These are phyloP conservation scores for Eragrostis tef DNA, from an alignment of 202 grass and related monocot genomes.

Conservation along the genomic window DNA sequence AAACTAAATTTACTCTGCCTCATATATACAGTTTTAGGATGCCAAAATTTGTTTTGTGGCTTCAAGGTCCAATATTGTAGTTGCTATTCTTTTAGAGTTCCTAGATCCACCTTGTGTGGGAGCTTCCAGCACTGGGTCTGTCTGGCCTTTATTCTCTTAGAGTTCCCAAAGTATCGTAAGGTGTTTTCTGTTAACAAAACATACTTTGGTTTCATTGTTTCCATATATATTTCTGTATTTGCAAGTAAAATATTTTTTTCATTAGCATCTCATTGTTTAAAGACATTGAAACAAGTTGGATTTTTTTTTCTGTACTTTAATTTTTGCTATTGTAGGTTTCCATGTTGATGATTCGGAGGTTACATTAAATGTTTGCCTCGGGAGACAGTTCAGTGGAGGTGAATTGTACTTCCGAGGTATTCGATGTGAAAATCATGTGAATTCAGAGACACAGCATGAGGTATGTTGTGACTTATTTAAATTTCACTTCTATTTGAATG, in stretches of 20 bases:
- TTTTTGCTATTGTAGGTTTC: conserved; percentile 61
- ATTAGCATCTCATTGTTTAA: conserved; percentile 15
- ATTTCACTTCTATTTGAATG: conserved; percentile 1
- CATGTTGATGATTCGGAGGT: conserved; percentile 99
- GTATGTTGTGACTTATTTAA: conserved; percentile 43
- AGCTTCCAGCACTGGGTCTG: too few species aligned
- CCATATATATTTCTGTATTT: conserved; percentile 2
- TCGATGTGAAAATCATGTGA: conserved; percentile 98
- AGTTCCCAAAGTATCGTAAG: too few species aligned
- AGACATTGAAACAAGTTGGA: conserved; percentile 13
- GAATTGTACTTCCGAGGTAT: conserved; percentile 95
- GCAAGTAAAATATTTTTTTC: conserved; percentile 35
- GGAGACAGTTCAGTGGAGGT: conserved; percentile 94
- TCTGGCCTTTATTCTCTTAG: too few species aligned
- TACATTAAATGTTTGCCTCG: conserved; percentile 95
- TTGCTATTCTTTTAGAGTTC: background rate
- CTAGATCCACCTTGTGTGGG: too few species aligned
- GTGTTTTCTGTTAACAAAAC: conserved; percentile 5
- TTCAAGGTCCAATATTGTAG: conserved; percentile 26
- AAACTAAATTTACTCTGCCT: background rate
- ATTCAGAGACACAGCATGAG: conserved; percentile 83
- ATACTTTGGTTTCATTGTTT: conserved; percentile 13
- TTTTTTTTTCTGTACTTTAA: conserved; percentile 40
- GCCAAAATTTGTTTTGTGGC: background rate
- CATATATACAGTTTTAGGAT: background rate